A percentile compares a stretch with the other conserved stretches of the same genome.
Conservation (phyloP, 2,329 filamentous ascomycete genomes). For the Byssochlamys sp. region DNA sequence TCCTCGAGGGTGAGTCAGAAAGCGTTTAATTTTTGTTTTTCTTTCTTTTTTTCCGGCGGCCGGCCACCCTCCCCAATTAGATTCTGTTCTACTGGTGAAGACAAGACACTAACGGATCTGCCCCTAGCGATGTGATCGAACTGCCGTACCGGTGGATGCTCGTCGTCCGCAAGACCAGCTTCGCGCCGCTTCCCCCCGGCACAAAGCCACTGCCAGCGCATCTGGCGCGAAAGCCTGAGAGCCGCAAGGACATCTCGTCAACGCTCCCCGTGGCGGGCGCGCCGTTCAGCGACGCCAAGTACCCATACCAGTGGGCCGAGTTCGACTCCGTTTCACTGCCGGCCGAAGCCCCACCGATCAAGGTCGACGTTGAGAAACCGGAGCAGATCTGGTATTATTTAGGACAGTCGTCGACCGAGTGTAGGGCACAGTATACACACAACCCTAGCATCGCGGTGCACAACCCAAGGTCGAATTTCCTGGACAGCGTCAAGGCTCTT, state of each 20-base stretch:
- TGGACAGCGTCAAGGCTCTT: constrained; percentile 37
- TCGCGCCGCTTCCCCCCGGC: constrained; percentile 36
- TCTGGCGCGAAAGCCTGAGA: constrained; percentile 43
- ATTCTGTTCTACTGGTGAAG: not conserved
- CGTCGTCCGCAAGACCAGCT: constrained; percentile 41
- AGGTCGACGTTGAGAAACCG: constrained; percentile 61
- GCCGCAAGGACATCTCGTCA: constrained; percentile 46
- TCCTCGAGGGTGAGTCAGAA: constrained; percentile 62
- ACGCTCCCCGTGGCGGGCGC: constrained; percentile 58
- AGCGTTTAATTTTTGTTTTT: constrained; percentile 4
- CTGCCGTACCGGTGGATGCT: constrained; percentile 50
- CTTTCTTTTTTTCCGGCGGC: constrained; percentile 1
- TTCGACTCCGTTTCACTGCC: constrained; percentile 57
- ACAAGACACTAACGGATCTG: constrained; percentile 5
- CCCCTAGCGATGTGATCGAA: constrained; percentile 42
- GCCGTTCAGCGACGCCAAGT: constrained; percentile 50
- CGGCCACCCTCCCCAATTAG: too few species aligned
- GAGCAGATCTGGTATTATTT: constrained; percentile 84
- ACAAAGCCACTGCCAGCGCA: constrained; percentile 40
- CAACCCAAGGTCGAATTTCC: constrained; percentile 42
- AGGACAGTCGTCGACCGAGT: constrained; percentile 75
- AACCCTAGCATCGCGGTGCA: constrained; percentile 48
- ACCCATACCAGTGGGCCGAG: constrained; percentile 62
- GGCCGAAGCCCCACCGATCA: constrained; percentile 52
- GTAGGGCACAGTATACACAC: constrained; percentile 82